These are phyloP conservation scores for Pythium aphanidermatum DNA, from an alignment of 352 stramenopile genomes.

Conservation along the genomic window DNA sequence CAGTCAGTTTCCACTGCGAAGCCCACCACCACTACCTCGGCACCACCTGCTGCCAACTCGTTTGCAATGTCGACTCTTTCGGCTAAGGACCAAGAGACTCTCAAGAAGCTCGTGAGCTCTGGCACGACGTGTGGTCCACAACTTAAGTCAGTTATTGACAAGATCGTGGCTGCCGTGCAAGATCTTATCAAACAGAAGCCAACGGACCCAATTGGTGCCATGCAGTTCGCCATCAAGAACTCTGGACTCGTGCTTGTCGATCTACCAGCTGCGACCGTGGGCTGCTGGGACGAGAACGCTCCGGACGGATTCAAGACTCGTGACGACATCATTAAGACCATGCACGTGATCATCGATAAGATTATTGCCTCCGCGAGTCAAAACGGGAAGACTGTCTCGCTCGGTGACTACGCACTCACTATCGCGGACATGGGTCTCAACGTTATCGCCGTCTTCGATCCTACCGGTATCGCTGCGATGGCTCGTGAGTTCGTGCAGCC, in stretches of 20 bases:
- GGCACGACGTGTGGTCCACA: conserved; percentile 16
- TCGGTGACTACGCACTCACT: conserved; percentile 31
- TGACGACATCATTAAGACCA: conserved; percentile 41
- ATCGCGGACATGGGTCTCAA: conserved; percentile 36
- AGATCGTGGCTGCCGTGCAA: conserved; percentile 6
- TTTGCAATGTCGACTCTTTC: neutral
- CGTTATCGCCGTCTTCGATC: conserved; percentile 40
- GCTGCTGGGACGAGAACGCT: neutral
- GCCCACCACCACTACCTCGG: neutral
- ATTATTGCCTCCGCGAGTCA: conserved; percentile 31
- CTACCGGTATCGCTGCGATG: conserved; percentile 37
- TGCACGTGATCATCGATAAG: conserved; percentile 52
- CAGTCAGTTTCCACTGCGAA: too few species aligned
- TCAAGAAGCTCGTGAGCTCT: conserved; percentile 11
- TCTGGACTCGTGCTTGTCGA: conserved; percentile 4
- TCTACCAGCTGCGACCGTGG: conserved; percentile 1
- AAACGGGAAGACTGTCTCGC: conserved; percentile 26
- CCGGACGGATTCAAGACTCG: conserved; percentile 16
- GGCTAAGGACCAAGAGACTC: conserved; percentile 6
- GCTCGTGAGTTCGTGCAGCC: conserved; percentile 48
- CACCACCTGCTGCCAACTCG: neutral
- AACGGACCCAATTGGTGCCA: neutral
- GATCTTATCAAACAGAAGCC: conserved; percentile 13
- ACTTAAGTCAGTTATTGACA: conserved; percentile 16
- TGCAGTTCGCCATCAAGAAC: conserved; percentile 13